A percentile compares a stretch with the other conserved stretches of the same genome.
phyloP scores from a whole-genome alignment of 768 basidiomycete species.

The Xerocomus brunneocitrinus region DNA sequence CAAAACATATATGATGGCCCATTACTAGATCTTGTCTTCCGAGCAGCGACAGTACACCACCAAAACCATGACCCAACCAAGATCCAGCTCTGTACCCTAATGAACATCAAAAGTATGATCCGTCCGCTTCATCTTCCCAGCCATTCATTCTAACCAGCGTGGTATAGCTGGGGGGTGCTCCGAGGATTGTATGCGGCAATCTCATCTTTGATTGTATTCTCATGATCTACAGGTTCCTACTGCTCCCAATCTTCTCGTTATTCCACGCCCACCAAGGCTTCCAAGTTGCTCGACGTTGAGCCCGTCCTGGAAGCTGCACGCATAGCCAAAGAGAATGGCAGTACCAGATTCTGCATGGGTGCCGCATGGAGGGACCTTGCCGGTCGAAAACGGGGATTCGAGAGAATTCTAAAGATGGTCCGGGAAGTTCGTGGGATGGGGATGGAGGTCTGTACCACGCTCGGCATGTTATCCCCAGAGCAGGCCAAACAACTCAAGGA shows the following conservation, averaged over 20 bases:
- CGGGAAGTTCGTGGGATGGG: slow-evolving; percentile 87
- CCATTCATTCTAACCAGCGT: slow-evolving; percentile 5
- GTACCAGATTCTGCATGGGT: slow-evolving; percentile 98
- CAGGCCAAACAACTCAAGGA: slow-evolving; percentile 90
- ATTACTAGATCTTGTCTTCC: slow-evolving; percentile 84
- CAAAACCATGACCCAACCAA: slow-evolving; percentile 83
- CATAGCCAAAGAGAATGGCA: slow-evolving; percentile 93
- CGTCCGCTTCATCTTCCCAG: slow-evolving; percentile 23
- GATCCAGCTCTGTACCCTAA: slow-evolving; percentile 93
- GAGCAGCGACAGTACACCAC: slow-evolving; percentile 80
- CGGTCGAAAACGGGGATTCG: slow-evolving; percentile 90
- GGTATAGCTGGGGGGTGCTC: slow-evolving; percentile 83
- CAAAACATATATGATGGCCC: slow-evolving; percentile 82
- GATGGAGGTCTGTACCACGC: slow-evolving; percentile 99
- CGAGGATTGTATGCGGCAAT: slow-evolving; percentile 74
- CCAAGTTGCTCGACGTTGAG: slow-evolving; percentile 80
- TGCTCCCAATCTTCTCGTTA: slow-evolving; percentile 98
- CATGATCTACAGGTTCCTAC: slow-evolving; percentile 67
- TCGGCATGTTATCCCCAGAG: slow-evolving; percentile 94
- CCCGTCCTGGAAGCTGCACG: slow-evolving; percentile 91
- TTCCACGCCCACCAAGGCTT: slow-evolving; percentile 83
- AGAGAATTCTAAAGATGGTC: slow-evolving; percentile 91
- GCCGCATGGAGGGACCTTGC: slow-evolving; percentile 96
- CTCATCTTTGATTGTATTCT: background rate
- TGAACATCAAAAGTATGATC: slow-evolving; percentile 96